Conservation (phyloP, 2,329 filamentous ascomycete genomes). For the Cadophora sp. region DNA sequence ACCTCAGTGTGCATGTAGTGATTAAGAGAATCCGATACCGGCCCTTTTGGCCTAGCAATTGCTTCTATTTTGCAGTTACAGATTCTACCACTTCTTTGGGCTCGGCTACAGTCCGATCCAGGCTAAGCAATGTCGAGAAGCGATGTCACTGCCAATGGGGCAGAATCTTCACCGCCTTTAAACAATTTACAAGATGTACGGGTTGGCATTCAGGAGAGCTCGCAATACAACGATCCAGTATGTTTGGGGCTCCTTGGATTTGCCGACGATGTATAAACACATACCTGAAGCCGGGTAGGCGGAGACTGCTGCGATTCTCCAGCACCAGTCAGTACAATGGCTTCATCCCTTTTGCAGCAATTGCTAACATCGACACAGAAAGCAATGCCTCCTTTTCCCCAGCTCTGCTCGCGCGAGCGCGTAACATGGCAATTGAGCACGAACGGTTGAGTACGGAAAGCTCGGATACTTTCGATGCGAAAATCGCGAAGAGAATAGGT, state of each 20-base stretch:
- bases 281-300: constrained; percentile 38
- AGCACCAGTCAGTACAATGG: constrained; percentile 52
- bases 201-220: constrained; percentile 22
- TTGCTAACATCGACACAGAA: constrained; percentile 35
- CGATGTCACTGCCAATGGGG: constrained; percentile 19
- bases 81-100: no score
- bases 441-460: constrained; percentile 59
- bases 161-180: constrained; percentile 9
- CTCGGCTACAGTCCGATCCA: not conserved
- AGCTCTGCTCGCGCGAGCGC: constrained; percentile 65
- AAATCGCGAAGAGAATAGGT: constrained; percentile 64
- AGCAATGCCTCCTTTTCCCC: constrained; percentile 50
- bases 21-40: no score
- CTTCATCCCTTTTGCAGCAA: constrained; percentile 15
- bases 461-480: constrained; percentile 60
- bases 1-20: no score
- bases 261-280: constrained; percentile 57
- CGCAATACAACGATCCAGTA: constrained; percentile 33
- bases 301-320: constrained; percentile 48
- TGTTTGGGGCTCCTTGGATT: constrained; percentile 56
- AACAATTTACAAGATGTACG: constrained; percentile 19
- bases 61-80: no score
- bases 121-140: not conserved
- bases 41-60: no score
- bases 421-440: constrained; percentile 63